Percentiles rank a stretch among this genome's conserved stretches.
Conservation (phyloP, 441 rosid genomes). For the Adansonia gregorii region DNA sequence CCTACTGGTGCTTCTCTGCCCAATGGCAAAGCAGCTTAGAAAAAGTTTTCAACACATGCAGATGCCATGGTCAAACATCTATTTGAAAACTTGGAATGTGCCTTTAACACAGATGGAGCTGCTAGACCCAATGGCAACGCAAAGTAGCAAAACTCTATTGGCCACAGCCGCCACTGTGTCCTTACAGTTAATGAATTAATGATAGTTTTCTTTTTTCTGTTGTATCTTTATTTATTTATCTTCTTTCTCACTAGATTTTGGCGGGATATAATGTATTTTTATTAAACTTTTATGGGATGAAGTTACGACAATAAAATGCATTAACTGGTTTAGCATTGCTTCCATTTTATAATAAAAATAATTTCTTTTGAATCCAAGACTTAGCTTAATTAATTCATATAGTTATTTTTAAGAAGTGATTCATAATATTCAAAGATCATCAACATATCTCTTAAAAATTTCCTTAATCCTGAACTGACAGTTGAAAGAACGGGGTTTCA, state of each 20-base stretch:
- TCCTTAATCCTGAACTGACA: no score
- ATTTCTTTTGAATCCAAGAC: no score
- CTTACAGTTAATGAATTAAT: no score
- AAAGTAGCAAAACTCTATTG: neutral
- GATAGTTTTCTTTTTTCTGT: conserved; percentile 1
- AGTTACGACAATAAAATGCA: conserved; percentile 19
- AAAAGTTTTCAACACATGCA: neutral
- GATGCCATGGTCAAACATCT: neutral
- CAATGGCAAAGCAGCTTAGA: conserved; percentile 49
- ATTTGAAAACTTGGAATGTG: conserved; percentile 5
- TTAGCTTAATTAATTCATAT: no score
- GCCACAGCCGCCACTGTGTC: no score
- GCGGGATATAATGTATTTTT: conserved; percentile 24
- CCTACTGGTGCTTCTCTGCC: conserved; percentile 45
- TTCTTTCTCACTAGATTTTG: neutral
- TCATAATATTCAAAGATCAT: no score
- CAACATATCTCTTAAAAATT: no score
- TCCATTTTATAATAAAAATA: neutral
- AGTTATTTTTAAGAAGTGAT: no score
- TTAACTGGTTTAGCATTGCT: neutral
- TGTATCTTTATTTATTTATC: neutral
- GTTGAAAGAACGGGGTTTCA: no score
- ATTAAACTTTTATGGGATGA: conserved; percentile 20
- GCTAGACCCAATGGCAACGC: neutral
- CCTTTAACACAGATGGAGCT: neutral